phyloP scores from a whole-genome alignment of 495 filamentous ascomycete genomes.

The Terfezia claveryi region DNA sequence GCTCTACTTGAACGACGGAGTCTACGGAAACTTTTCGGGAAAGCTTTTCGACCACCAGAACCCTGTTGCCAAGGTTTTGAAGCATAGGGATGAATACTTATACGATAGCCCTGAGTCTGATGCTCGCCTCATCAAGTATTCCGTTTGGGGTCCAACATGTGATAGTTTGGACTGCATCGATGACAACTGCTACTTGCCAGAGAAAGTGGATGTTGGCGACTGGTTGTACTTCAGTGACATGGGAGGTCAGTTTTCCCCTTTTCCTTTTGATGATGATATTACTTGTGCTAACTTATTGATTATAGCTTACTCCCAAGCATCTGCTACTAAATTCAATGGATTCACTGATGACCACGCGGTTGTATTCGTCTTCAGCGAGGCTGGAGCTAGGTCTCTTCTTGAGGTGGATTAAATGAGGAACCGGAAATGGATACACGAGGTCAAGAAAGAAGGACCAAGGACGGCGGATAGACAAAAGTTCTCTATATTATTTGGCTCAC shows the following conservation, averaged over 20 bases:
- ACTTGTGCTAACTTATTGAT: conserved; percentile 4
- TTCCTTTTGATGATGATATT: background rate
- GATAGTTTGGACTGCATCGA: conserved; percentile 90
- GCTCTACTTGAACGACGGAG: conserved; percentile 89
- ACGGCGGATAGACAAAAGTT: too few relatives aligned
- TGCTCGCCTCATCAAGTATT: conserved; percentile 38
- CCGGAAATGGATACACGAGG: too few relatives aligned
- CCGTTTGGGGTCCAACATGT: conserved; percentile 95
- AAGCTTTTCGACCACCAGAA: conserved; percentile 99
- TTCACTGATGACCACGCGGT: conserved; percentile 82
- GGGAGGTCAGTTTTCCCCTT: conserved; percentile 30
- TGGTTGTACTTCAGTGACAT: conserved; percentile 98
- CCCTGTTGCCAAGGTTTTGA: conserved; percentile 60
- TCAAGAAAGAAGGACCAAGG: too few relatives aligned
- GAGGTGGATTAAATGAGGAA: background rate
- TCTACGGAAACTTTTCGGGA: conserved; percentile 95
- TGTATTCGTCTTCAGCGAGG: conserved; percentile 83
- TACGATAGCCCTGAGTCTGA: conserved; percentile 28
- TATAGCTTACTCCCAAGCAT: conserved; percentile 85
- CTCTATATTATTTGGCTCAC: too few relatives aligned
- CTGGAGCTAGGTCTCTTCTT: conserved; percentile 20
- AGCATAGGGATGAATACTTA: conserved; percentile 32
- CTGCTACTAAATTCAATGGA: conserved; percentile 95
- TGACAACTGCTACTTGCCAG: conserved; percentile 47
- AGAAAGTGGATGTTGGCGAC: conserved; percentile 66